Base-by-base conservation (phyloP, 345 rosid species). In the Erucastrum elatum region DNA sequence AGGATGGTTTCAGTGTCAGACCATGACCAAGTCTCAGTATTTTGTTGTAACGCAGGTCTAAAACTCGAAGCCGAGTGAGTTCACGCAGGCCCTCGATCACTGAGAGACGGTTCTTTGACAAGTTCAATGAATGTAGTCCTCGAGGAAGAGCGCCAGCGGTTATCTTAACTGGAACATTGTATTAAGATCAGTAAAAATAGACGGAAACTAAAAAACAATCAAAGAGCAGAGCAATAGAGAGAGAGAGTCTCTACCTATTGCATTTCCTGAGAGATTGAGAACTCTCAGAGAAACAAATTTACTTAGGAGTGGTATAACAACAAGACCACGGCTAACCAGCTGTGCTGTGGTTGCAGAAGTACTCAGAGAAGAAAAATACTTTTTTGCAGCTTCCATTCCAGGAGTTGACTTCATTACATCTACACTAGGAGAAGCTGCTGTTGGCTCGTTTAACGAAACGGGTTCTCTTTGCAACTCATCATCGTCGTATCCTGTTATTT, bases 21-120 rank as follows among this genome's bases (percentile, higher is more conserved):
- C 99, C 98, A 78, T 95, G 98, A 72, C 98, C 96, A 74, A 95
- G 90, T 81, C 93, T 90, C 35, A 90, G 46, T 83, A 95, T 90
- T 12, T 89, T 80, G 80, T 95, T 95, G 88, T 90, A 93, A 88
- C 99, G 91, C 87, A 95, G 80, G 85, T 95, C 92, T 66, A 95
- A 84, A 6, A 95, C 89, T 62, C 99, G 96, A 68, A 95, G 94
- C 49, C 99, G 88, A 44, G 96, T 87, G 79, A 95, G 94, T 75
- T 90, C 99, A 10, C 98, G 97, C 49, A 95, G 79, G 60, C 99
- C 99, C 77, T 95, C 99, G 21, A 95, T 91, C 49, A 89, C 86
- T 17, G 96, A 86, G 58, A 95, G 89, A 60, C 81, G 86, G 84
- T 95, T 95, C 82, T 86, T 90, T 3, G 99, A 91, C 80, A 95